Conservation (phyloP, 768 basidiomycete species). For the Suillus subluteus region DNA sequence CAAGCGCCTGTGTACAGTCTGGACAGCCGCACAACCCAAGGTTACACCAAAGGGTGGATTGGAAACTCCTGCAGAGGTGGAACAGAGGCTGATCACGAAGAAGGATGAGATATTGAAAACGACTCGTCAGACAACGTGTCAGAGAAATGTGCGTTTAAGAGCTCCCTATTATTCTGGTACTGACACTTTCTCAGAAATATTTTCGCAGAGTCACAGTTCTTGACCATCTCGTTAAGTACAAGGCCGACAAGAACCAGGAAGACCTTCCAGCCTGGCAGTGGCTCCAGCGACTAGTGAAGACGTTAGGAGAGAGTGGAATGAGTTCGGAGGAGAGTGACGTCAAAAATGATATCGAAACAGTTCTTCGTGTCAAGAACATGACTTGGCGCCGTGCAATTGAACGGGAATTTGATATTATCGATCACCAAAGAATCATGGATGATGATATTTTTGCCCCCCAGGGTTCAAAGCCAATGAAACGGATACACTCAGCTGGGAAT, state of each 20-base stretch:
- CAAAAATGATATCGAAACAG: conserved; percentile 9
- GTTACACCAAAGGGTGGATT: not conserved
- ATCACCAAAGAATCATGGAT: not conserved
- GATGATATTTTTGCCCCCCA: too few relatives aligned
- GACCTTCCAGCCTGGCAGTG: not conserved
- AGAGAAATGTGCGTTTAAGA: not conserved
- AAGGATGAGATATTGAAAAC: not conserved
- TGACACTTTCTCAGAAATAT: not conserved
- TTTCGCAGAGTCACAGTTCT: not conserved
- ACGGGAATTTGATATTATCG: not conserved
- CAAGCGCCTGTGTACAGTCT: conserved; percentile 11
- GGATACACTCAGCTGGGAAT: too few relatives aligned
- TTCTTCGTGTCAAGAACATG: not conserved
- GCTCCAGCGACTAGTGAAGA: not conserved
- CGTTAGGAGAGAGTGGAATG: conserved; percentile 15
- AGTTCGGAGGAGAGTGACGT: conserved; percentile 19
- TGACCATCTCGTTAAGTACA: not conserved
- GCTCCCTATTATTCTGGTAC: not conserved
- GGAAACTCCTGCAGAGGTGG: conserved; percentile 10
- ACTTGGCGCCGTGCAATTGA: not conserved
- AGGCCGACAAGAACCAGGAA: not conserved
- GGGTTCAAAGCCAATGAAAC: too few relatives aligned
- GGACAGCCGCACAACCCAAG: conserved; percentile 10
- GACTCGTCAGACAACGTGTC: not conserved
- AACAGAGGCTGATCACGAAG: not conserved